Evolutionary conservation across 2,329 filamentous ascomycete species (phyloP), one percentile per base, ranked within the genome.

Genomic region (Albophoma yamanashiensis): DNA sequence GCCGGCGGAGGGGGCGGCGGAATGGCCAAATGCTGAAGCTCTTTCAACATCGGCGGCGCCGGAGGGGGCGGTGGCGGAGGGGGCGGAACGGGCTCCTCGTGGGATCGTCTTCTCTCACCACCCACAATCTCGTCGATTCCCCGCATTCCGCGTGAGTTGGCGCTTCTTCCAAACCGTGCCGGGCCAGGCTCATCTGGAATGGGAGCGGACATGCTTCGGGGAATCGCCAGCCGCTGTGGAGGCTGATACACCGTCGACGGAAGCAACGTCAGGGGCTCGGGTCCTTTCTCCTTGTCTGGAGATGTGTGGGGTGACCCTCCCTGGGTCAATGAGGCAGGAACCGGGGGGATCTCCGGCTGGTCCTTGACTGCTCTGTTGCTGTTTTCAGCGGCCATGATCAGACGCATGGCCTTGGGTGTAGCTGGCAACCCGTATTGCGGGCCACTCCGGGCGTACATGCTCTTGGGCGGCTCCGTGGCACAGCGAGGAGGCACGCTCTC

Each of bases 361-460:
- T 67, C 68, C 55, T 61, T 70, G 60, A 64, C 71, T 36, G 60
- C 62, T 52, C 60, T 80, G 76, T 60, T 66, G 75, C 76, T 50
- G 53, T 79, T 76, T 61, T 86, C 82, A 2, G 79, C 74, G 64
- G 84, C 82, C 65, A 93, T 86, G 52, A 90, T 85, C 1, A 95
- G 85, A 25, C 89, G 85, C 92, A 97, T 96, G 1, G 92, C 92
- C 75, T 91, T 87, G 38, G 93, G 92, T 0, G 92, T 97, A 2
- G 92, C 91, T 17, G 93, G 92, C n/a, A 96, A 81, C 0, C 92
- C 92, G 58, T 93, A 82, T 7, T 83, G 80, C 1, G 82, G 78
- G 1, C 79, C 80, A 2, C 69, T 74, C 20, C 70, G 65, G 40
- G 78, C 77, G 62, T 79, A 80, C 71, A 82, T 81, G 69, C 76